Evolutionary conservation across 495 filamentous ascomycete genomes (phyloP).

Genomic region (Talaromyces adpressus): DNA sequence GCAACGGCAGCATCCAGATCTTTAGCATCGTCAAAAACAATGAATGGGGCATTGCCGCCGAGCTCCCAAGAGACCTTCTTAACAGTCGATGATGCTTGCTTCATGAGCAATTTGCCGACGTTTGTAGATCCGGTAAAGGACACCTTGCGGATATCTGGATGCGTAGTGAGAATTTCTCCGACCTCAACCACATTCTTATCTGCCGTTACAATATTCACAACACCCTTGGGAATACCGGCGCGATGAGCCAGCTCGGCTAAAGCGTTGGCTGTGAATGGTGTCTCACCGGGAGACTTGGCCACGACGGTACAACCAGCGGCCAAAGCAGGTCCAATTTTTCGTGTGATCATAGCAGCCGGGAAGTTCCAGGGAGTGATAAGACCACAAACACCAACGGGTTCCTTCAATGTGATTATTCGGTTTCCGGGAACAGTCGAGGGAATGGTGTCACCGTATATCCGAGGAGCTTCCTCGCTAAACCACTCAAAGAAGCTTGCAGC

Average conservation of each 20-base stretch:
- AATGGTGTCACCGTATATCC: conserved; percentile 67
- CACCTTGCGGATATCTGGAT: conserved; percentile 35
- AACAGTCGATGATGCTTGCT: conserved; percentile 36
- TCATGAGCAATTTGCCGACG: conserved; percentile 45
- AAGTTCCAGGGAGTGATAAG: conserved; percentile 63
- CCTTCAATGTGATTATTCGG: conserved; percentile 22
- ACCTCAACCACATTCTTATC: conserved; percentile 35
- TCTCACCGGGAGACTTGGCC: conserved; percentile 42
- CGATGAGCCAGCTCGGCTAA: conserved; percentile 39
- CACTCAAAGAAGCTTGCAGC: conserved; percentile 76
- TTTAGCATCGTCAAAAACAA: conserved; percentile 44
- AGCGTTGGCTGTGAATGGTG: conserved; percentile 39
- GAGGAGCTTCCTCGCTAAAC: conserved; percentile 72
- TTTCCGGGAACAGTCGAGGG: conserved; percentile 45
- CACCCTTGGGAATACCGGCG: conserved; percentile 43
- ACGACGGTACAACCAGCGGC: conserved; percentile 47
- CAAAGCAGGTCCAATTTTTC: conserved; percentile 63
- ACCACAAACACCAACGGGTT: conserved; percentile 31
- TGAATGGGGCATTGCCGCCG: conserved; percentile 48
- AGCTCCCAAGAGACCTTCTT: conserved; percentile 49
- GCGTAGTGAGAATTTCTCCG: conserved; percentile 33
- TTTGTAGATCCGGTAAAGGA: conserved; percentile 46
- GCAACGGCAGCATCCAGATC: conserved; percentile 40
- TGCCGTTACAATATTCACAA: conserved; percentile 42
- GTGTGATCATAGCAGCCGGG: conserved; percentile 74